Evolutionary conservation across 441 rosid species (phyloP).

Genomic region (Isatis lusitanica): DNA sequence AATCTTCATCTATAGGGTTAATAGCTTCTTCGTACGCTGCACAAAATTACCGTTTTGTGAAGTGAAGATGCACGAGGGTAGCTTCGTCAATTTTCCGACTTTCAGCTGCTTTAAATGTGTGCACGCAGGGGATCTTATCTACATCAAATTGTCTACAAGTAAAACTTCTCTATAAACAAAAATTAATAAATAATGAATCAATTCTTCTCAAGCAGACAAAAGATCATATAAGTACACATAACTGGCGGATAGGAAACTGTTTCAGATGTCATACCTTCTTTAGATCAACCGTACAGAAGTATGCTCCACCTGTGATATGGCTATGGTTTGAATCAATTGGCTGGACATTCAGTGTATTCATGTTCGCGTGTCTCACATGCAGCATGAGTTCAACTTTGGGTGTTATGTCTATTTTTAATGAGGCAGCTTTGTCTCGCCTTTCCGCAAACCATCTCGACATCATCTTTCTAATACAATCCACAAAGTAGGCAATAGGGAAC

Average conservation of each 20-base stretch:
- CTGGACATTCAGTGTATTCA: background rate
- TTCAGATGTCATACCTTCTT: no score
- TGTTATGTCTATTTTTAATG: background rate
- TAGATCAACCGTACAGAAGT: no score
- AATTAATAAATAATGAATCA: background rate
- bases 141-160: background rate
- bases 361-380: no score
- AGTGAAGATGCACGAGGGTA: background rate
- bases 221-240: no score
- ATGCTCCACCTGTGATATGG: no score
- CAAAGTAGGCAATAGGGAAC: no score
- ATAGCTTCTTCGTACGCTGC: background rate
- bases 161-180: background rate
- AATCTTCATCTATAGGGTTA: background rate
- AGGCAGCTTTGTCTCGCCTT: background rate
- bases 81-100: background rate
- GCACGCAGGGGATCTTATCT: background rate
- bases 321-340: no score
- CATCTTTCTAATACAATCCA: no score
- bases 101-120: background rate
- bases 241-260: no score
- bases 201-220: no score
- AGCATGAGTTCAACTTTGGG: background rate
- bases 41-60: background rate
- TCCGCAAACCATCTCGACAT: no score